Base-by-base conservation (phyloP, 208 protist genomes). In the Naegleria gruberi region DNA sequence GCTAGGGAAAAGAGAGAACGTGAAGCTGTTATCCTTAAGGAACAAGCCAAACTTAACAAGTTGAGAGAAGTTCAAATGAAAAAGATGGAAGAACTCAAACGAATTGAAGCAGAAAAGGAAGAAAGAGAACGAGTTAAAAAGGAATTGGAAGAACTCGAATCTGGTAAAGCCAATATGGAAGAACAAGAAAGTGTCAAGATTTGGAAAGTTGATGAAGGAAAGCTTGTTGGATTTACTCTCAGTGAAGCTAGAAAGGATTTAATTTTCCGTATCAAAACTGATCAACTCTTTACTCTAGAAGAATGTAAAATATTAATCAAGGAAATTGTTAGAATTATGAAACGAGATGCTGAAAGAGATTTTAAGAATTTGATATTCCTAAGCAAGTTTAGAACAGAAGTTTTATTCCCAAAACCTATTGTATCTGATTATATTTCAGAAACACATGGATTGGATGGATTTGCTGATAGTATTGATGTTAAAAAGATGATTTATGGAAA, bases 291-390 rank as follows among this genome's bases (percentile, higher is more conserved):
- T 19, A 87, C 83, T 30, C 19, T 55, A 40, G 83, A 87, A 55
- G 83, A 87, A 55, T 46, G 41, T 41, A 87, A 87, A 55, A 87
- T 87, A 44, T 87, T 87, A 41, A 87, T 87, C 19, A 87, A 87
- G n/a, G 83, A 87, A 10, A 40, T 87, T 51, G 83, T 87, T 6
- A 87, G 30, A 87, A 51, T 55, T 6, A 87, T 87, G 83, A 87
- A 87, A 19, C 17, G n/a, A 40, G 44, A 87, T 55, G 83, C 83
- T 42, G 83, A 87, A 55, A 41, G 10, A 37, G 83, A 87, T 87
- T 42, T 87, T 41, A 87, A 87, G 43, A 87, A 87, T 55, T 87
- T 87, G n/a, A 55, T 87, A 5, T 87, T 87, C 55, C 30, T 87
- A 40, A 55, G 43, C 43, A 55, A 55, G 40, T 17, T 55, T 51